Evolutionary conservation across 1,284 basidiomycete genomes (phyloP), one percentile per base, ranked within the genome.

Genomic region (Macrocybe sp.): DNA sequence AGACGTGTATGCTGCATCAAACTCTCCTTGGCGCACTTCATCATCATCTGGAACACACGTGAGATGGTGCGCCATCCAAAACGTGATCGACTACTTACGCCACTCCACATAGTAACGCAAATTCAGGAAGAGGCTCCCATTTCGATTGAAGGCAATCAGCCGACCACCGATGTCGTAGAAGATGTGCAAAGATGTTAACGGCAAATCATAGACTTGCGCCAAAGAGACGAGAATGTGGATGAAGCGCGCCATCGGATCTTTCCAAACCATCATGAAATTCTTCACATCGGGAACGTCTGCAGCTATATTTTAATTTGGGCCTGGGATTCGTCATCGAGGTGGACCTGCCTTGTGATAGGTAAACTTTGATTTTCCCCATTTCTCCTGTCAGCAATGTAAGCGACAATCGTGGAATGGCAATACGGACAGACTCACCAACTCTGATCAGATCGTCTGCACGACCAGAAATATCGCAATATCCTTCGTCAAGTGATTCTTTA

Each of bases 141-240:
- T 85, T 30, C 92, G 76, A 64, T 98, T 99, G 74, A 98, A 98
- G 0, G 95, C 96, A 51, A 98, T 97, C 12, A 88, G 70, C 1
- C 84, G 87, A 1, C 95, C 94, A 5, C 73, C 69, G 7, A 75
- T 62, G 60, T 99, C 94, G 65, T 85, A 88, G 64, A 97, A 98
- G 2, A 99, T 78, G 58, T 95, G 90, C 53, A 98, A 60, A 47
- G 85, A 87, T 0, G 78, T 70, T 11, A 81, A 70, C 0, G 85
- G 80, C 29, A 91, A 73, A 39, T 72, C 69, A 59, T 86, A 91
- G 29, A 89, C 66, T 38, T 71, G 63, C 10, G 78, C 71, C 11
- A 91, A 68, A 0, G 76, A 69, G 3, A 63, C 69, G 41, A 91
- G 73, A 8, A 87, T 67, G 37, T 79, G 70, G 31, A 87, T 77